Conservation (phyloP, 148 eudicot genomes). For the Drosera capensis region DNA sequence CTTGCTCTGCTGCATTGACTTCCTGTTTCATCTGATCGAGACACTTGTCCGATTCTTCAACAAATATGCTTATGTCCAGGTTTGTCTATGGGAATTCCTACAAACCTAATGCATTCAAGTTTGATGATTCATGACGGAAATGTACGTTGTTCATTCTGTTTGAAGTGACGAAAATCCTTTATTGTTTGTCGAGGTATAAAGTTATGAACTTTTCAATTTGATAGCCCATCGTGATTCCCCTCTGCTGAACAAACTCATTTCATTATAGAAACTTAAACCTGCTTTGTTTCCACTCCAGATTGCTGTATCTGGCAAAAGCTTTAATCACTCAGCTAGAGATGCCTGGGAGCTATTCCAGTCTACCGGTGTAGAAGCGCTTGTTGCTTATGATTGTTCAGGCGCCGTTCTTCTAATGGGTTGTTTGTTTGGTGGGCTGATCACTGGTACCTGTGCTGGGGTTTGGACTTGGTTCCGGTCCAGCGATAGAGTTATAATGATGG, state of each 20-base stretch:
- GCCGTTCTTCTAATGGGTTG: constrained; percentile 88
- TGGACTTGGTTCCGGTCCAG: constrained; percentile 66
- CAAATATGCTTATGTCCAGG: constrained; percentile 98
- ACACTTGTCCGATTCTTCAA: constrained; percentile 93
- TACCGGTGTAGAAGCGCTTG: constrained; percentile 87
- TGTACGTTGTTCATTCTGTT: too few species aligned
- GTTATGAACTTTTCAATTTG: too few species aligned
- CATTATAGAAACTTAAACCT: too few species aligned
- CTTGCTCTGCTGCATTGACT: constrained; percentile 86
- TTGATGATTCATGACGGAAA: too few species aligned
- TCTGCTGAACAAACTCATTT: too few species aligned
- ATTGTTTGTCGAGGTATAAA: too few species aligned
- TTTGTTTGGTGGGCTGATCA: constrained; percentile 70
- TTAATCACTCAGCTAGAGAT: constrained; percentile 90
- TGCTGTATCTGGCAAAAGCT: constrained; percentile 88
- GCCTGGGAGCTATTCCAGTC: constrained; percentile 98
- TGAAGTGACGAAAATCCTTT: too few species aligned
- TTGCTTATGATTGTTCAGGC: constrained; percentile 95
- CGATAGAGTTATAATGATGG: constrained; percentile 66
- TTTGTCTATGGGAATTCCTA: too few species aligned
- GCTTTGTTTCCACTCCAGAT: constrained; percentile 25
- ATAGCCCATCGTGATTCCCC: too few species aligned
- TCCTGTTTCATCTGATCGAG: constrained; percentile 91
- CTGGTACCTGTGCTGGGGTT: constrained; percentile 78
- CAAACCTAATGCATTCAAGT: too few species aligned